Evolutionary conservation across 495 filamentous ascomycete genomes (phyloP), one percentile per base, ranked within the genome.

Genomic region (Talaromyces proteolyticus): DNA sequence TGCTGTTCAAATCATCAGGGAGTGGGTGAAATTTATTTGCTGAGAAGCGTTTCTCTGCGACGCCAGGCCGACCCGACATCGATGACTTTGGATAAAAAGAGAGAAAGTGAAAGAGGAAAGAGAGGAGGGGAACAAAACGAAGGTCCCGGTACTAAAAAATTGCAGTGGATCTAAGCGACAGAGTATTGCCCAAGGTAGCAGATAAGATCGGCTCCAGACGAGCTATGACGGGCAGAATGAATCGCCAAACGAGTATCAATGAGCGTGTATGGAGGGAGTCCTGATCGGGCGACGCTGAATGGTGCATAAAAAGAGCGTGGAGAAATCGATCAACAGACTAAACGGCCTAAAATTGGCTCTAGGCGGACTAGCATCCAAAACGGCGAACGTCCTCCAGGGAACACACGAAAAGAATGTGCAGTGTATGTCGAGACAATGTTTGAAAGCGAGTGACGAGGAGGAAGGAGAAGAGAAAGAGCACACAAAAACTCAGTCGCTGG

Each of bases 1-100:
- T 8, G 41, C 42, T 55, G 18, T 22, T 22, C 14, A 34, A 14
- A 45, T 71, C 62, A 23, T 73, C 67, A 10, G 64, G 68, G n/a
- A 78, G 57, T 23, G 74, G 69, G 39, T 73, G 65, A 39, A 78
- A 78, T 29, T 72, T 72, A 51, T 74, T 62, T 41, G 56, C 42
- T 20, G 66, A 70, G 49, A 72, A 63, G 44, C 68, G 68, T 50
- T 69, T 70, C 49, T 68, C 47, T 18, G 60, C 53, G 29, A 66
- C 47, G 44, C 67, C 67, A 55, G 66, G 57, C 26, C 62, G 59
- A 44, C 55, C 47, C 25, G 59, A 59, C 70, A 71, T 74, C 18
- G 25, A 45, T 21, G n/a, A 26, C 24, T 12, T 45, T 16, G 43
- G 3, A 8, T 34, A 37, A 19, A 50, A 20, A 41, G 39, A 51